Base-by-base conservation (phyloP, 1,284 basidiomycete species). In the Coriolopsis trogii region DNA sequence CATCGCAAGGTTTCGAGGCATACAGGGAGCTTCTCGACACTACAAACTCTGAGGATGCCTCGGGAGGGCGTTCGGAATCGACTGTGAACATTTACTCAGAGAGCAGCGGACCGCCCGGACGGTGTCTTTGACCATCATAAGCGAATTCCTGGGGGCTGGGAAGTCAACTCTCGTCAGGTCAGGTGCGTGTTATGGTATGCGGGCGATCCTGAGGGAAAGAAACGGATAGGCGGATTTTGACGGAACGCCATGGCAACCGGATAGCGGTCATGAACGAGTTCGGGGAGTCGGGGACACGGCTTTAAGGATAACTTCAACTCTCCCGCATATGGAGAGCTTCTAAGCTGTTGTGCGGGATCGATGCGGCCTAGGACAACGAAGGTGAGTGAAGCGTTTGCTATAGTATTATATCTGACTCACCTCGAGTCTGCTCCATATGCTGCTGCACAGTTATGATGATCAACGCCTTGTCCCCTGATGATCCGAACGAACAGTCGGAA, bases 231-330 rank as follows among this genome's bases (percentile, higher is more conserved):
- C 86, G 93, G 30, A 95, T 97, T 56, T 73, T 98, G 54, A 95
- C 90, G 4, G 92, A 93, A 64, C 79, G 87, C 39, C 95, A 97
- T 78, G 94, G 95, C 1, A 92, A 94, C 65, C 84, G 91, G 34
- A 96, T 98, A 56, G 95, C 95, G 4, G 95, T 98, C 21, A 95
- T 98, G 93, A 98, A 97, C 66, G 94, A 94, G 66, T 93, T 93
- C 64, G 90, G 89, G 10, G 89, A n/a, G n/a, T n/a, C n/a, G n/a
- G n/a, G n/a, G n/a, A 92, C 65, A 89, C 89, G 33, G 87, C 87
- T 62, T 88, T 90, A 62, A 63, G 84, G 18, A 25, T 34, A 20
- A 18, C 13, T 26, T 33, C 13, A 24, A 31, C 25, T 26, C 31
- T 16, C 15, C 23, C 28, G 18, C 23, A 9, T 13, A 7, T 15